phyloP scores from a whole-genome alignment of 495 filamentous ascomycete genomes.

The Trichocladium uniseriatum region DNA sequence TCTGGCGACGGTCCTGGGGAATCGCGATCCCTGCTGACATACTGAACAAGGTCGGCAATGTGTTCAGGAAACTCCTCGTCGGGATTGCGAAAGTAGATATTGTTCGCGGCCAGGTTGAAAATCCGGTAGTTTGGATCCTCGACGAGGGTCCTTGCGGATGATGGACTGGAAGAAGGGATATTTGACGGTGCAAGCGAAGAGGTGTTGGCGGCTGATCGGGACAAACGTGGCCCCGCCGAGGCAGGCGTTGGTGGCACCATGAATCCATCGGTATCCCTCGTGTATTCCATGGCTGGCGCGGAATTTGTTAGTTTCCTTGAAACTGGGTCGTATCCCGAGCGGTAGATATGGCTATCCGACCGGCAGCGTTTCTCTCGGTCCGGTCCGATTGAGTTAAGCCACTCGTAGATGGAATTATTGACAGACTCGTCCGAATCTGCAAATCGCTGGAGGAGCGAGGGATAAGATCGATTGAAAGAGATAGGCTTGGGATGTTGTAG shows the following conservation, averaged over 20 bases:
- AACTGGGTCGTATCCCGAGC: neutral
- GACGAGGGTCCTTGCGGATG: conserved; percentile 3
- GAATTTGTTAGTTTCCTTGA: neutral
- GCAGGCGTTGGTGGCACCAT: neutral
- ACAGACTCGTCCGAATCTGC: no score
- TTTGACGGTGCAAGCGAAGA: no score
- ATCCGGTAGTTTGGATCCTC: conserved; percentile 14
- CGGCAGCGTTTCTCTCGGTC: neutral
- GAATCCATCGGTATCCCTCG: neutral
- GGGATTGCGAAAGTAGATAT: conserved; percentile 11
- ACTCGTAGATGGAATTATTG: neutral
- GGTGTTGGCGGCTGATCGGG: neutral
- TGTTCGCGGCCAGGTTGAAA: conserved; percentile 15
- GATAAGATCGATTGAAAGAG: neutral
- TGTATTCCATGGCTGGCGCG: neutral
- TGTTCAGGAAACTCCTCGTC: conserved; percentile 14
- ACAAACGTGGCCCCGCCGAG: neutral
- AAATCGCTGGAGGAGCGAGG: neutral
- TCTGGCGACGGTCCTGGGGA: conserved; percentile 14
- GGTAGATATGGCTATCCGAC: neutral
- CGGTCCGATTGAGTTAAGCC: neutral
- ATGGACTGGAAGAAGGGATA: no score
- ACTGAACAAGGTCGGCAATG: conserved; percentile 12
- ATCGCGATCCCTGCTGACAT: conserved; percentile 10
- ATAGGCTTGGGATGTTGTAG: neutral